phyloP scores from a whole-genome alignment of 1,284 basidiomycete genomes.

The Microbotryum lychnidis-dioicae region DNA sequence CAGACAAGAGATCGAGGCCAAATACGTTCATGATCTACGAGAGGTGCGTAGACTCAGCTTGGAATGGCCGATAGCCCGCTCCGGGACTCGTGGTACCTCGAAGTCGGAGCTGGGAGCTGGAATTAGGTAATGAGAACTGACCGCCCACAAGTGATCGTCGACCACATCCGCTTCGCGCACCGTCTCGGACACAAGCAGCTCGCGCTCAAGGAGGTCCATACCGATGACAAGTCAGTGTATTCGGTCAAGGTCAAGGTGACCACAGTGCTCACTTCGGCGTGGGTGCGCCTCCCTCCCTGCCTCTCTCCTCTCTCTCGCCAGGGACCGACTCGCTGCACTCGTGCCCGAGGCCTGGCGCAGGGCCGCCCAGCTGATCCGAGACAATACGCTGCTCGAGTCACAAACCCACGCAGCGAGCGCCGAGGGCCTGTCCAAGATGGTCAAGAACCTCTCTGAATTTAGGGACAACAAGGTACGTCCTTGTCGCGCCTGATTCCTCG shows the following conservation, averaged over 20 bases:
- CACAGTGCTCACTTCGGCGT: not conserved
- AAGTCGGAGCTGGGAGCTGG: not conserved
- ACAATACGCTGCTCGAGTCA: constrained; percentile 15
- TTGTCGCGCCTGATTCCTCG: too few species aligned
- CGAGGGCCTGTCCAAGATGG: constrained; percentile 7
- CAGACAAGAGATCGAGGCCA: constrained; percentile 26
- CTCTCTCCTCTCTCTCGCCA: too few species aligned
- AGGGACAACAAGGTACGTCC: constrained; percentile 20
- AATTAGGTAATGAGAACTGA: constrained; percentile 1
- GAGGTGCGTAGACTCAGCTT: constrained; percentile 8
- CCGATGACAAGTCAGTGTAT: not conserved
- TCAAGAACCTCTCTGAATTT: constrained; percentile 7
- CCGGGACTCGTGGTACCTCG: not conserved
- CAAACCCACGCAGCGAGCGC: constrained; percentile 9
- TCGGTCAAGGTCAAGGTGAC: not conserved
- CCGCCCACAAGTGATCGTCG: not conserved
- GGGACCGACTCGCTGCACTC: not conserved
- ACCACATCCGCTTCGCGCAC: not conserved
- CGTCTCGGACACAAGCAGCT: not conserved
- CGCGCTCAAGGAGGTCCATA: not conserved
- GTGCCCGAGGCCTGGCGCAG: constrained; percentile 18
- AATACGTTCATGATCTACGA: constrained; percentile 18
- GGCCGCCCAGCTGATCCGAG: constrained; percentile 3
- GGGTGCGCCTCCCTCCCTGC: not conserved
- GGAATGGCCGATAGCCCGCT: not conserved